phyloP scores from a whole-genome alignment of 2,329 filamentous ascomycete genomes.

The Verticillium dahliae region DNA sequence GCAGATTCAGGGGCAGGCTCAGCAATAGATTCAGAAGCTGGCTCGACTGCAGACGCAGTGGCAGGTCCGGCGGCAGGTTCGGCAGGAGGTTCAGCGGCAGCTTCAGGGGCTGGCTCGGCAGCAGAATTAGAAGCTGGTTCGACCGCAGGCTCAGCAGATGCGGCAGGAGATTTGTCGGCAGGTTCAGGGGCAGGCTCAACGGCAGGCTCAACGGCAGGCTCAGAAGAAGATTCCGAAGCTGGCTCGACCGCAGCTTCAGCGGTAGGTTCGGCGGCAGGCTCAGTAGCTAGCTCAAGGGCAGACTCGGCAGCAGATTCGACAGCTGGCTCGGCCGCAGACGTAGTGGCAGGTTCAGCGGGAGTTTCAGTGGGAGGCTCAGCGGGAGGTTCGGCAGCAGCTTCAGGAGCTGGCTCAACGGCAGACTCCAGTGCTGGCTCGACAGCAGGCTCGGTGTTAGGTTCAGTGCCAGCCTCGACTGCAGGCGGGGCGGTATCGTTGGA shows the following conservation, averaged over 20 bases:
- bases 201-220: neutral
- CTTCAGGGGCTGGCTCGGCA: neutral
- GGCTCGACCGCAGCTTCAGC: neutral
- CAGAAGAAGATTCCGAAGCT: neutral
- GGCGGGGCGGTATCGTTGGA: neutral
- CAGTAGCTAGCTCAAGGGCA: neutral
- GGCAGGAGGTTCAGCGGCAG: neutral
- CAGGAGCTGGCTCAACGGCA: neutral
- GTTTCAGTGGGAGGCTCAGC: neutral
- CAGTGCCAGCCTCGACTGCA: neutral
- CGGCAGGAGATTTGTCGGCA: neutral
- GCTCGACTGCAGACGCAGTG: neutral
- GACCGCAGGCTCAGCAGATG: neutral
- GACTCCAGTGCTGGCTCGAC: neutral
- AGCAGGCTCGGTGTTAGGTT: neutral
- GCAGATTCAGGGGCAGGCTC: neutral
- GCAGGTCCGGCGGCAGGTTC: neutral
- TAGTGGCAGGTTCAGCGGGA: neutral
- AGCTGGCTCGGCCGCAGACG: neutral
- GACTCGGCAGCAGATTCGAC: neutral
- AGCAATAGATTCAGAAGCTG: neutral
- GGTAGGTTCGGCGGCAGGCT: neutral
- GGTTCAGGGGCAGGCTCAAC: neutral
- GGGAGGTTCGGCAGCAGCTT: neutral
- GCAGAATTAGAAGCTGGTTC: conserved; percentile 26